Percentiles rank a stretch among this genome's conserved stretches.
These are phyloP conservation scores for Monosporascus sp. DNA, from an alignment of 2,329 filamentous ascomycete genomes.

Conservation along the genomic window DNA sequence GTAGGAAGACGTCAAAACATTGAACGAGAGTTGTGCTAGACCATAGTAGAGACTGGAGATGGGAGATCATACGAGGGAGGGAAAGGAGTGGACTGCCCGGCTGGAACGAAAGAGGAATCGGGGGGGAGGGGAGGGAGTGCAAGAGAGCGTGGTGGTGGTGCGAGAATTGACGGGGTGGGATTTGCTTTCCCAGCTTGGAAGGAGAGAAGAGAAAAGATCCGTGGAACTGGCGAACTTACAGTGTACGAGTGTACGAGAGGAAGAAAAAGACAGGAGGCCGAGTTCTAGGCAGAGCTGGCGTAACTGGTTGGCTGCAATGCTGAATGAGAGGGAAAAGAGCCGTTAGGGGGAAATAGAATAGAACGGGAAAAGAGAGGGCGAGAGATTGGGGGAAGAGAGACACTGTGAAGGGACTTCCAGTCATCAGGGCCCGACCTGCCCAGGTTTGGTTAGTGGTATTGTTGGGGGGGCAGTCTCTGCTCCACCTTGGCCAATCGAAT, in stretches of 20 bases:
- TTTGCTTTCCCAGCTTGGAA: background rate
- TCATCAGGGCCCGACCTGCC: no score
- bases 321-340: constrained; percentile 4
- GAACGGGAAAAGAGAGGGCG: constrained; percentile 4
- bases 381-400: background rate
- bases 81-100: constrained; percentile 21
- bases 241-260: background rate
- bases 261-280: background rate
- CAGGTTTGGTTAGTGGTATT: background rate
- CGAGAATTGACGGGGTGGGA: background rate
- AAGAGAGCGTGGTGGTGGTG: background rate
- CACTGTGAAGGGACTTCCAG: background rate
- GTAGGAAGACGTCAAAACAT: constrained; percentile 14
- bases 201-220: background rate
- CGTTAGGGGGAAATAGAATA: background rate
- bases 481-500: constrained; percentile 1
- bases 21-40: constrained; percentile 16
- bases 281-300: background rate
- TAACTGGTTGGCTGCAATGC: background rate
- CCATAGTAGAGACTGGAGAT: background rate
- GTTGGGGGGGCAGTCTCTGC: background rate
- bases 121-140: constrained; percentile 3
- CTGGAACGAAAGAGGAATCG: constrained; percentile 12
- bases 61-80: constrained; percentile 17
- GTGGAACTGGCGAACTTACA: background rate